These are phyloP conservation scores for Isatis tinctoria DNA, from an alignment of 345 rosid species.

Conservation along the genomic window DNA sequence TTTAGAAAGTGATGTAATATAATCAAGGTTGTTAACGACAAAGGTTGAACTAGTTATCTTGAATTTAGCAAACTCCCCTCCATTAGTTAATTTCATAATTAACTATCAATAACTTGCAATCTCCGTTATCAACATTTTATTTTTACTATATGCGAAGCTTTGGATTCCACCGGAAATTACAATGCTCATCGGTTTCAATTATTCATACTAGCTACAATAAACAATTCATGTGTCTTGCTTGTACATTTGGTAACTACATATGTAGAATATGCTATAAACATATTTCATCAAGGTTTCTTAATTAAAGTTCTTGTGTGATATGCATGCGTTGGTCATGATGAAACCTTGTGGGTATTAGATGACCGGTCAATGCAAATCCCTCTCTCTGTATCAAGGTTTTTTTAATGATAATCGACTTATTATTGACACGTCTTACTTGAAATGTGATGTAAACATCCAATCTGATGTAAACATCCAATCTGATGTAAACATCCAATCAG, in stretches of 20 bases:
- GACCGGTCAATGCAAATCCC: conserved; percentile 31
- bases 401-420: conserved; percentile 26
- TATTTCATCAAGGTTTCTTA: background rate
- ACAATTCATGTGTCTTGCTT: conserved; percentile 11
- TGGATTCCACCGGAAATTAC: conserved; percentile 29
- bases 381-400: conserved; percentile 5
- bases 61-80: background rate
- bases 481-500: no score
- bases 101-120: conserved; percentile 13
- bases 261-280: background rate
- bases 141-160: conserved; percentile 14
- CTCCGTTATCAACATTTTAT: conserved; percentile 13
- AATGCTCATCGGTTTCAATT: conserved; percentile 17
- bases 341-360: conserved; percentile 25
- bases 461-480: no score
- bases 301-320: background rate
- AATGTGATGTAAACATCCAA: background rate
- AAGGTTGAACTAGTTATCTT: conserved; percentile 4
- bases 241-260: conserved; percentile 19
- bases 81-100: conserved; percentile 8
- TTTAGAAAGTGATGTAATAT: background rate
- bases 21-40: conserved; percentile 1
- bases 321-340: conserved; percentile 25
- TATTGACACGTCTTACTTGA: conserved; percentile 13
- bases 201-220: background rate